Conservation (phyloP, 164 flowering plant genomes). For the Annona cherimola region DNA sequence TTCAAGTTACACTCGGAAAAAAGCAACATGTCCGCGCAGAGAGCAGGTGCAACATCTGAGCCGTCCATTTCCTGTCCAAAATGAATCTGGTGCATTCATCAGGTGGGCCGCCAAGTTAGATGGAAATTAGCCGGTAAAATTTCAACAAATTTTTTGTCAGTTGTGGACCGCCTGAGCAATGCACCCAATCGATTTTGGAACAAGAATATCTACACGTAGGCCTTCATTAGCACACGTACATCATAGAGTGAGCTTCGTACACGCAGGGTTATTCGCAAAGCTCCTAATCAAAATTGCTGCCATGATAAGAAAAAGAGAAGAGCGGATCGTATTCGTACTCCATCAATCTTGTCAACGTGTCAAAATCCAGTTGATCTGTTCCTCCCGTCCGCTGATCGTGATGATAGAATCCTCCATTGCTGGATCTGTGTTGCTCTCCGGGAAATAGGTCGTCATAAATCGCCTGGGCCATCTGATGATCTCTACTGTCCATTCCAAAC, state of each 20-base stretch:
- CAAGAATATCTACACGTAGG: background rate
- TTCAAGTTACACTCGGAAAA: background rate
- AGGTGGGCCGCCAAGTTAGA: background rate
- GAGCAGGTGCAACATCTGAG: background rate
- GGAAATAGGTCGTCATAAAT: background rate
- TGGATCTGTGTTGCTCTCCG: background rate
- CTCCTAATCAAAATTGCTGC: background rate
- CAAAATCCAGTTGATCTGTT: background rate
- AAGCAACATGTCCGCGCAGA: background rate
- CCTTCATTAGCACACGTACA: background rate
- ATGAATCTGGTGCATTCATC: background rate
- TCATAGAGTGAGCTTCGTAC: background rate
- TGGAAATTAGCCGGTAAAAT: background rate
- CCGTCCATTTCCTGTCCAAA: background rate
- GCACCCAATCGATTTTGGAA: background rate
- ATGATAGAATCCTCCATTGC: background rate
- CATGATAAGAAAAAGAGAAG: background rate
- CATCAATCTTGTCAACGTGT: constrained; percentile 4
- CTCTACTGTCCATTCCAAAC: background rate
- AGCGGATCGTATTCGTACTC: constrained; percentile 4
- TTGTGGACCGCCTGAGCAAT: background rate
- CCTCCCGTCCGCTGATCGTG: background rate
- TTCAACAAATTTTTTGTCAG: background rate
- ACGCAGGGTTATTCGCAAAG: background rate
- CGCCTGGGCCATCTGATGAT: background rate